These are phyloP conservation scores for Cnidoscolus chayamansa DNA, from an alignment of 441 rosid genomes.

Conservation along the genomic window DNA sequence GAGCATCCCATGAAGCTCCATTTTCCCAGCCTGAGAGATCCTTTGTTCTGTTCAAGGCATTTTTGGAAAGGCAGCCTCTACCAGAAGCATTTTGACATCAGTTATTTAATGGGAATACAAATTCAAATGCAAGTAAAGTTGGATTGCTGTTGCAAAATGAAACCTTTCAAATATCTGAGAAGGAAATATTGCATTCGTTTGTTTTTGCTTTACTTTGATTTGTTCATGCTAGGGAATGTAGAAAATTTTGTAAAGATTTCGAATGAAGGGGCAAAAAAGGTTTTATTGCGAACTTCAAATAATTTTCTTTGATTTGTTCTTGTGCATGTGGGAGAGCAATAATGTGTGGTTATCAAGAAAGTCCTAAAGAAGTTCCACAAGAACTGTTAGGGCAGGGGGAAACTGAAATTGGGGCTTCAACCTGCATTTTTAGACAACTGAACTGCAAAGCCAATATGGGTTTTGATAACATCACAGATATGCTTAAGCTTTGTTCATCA, in stretches of 20 bases:
- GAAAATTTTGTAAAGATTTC: constrained; percentile 40
- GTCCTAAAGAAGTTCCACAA: constrained; percentile 17
- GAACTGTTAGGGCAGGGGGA: constrained; percentile 28
- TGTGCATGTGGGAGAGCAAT: background rate
- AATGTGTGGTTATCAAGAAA: constrained; percentile 23
- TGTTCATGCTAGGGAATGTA: constrained; percentile 29
- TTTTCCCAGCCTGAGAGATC: constrained; percentile 96
- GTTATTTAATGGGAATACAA: constrained; percentile 21
- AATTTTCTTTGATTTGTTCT: background rate
- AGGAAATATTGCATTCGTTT: constrained; percentile 21
- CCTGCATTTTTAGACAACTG: constrained; percentile 70
- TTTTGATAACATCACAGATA: constrained; percentile 68
- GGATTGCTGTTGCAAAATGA: constrained; percentile 20
- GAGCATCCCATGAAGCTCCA: constrained; percentile 97
- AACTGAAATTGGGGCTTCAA: constrained; percentile 67
- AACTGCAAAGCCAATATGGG: constrained; percentile 83
- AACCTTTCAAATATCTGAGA: constrained; percentile 7
- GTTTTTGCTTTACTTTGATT: constrained; percentile 26
- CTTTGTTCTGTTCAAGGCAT: constrained; percentile 73
- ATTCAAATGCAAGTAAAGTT: constrained; percentile 36
- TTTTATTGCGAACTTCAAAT: background rate
- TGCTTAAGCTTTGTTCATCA: constrained; percentile 38
- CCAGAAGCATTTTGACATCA: constrained; percentile 72
- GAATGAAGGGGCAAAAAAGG: constrained; percentile 21
- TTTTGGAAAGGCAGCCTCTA: constrained; percentile 56